phyloP scores from a whole-genome alignment of 345 rosid genomes.

The Citrus mangshanensis region DNA sequence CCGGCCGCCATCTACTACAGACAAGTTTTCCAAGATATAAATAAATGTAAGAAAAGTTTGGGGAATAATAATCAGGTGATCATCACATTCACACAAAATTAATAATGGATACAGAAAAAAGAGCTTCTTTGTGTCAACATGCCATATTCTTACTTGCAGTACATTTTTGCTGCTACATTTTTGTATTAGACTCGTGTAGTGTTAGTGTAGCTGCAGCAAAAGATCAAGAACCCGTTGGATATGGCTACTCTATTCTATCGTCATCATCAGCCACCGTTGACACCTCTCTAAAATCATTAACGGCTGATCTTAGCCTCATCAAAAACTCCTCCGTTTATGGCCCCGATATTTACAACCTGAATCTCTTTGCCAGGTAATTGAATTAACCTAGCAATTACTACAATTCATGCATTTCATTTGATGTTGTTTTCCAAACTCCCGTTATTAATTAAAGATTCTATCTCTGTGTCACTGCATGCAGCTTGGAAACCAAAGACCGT shows the following conservation, averaged over 20 bases:
- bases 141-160: too few species aligned
- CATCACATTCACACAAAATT: too few species aligned
- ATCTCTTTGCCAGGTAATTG: neutral
- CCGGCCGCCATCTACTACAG: too few species aligned
- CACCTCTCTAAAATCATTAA: neutral
- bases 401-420: neutral
- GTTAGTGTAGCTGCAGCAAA: neutral
- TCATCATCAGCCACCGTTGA: neutral
- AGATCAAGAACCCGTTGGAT: neutral
- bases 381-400: too few species aligned
- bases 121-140: too few species aligned
- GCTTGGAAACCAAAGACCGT: neutral
- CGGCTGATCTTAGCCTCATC: constrained; percentile 6
- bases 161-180: too few species aligned
- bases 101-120: too few species aligned
- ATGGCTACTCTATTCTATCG: neutral
- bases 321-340: constrained; percentile 2
- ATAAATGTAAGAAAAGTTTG: too few species aligned
- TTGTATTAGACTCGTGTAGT: too few species aligned
- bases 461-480: neutral
- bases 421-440: neutral
- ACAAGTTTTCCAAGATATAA: too few species aligned
- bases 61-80: too few species aligned
- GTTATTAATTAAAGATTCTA: too few species aligned
- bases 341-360: neutral